These are phyloP conservation scores for Paraurostyla sp. DNA, from an alignment of 73 alveolate species.

Conservation along the genomic window DNA sequence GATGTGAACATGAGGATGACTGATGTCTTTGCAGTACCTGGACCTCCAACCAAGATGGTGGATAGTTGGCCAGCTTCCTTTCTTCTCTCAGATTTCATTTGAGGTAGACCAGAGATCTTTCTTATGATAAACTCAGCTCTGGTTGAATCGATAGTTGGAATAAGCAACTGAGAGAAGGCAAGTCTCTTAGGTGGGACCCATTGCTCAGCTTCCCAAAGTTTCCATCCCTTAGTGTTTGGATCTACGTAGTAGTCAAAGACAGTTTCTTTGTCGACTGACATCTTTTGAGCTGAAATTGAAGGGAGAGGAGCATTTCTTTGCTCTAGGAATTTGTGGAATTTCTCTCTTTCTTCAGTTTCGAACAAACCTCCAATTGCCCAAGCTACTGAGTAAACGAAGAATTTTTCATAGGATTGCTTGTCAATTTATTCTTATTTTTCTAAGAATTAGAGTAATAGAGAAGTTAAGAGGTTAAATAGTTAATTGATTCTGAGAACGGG, in stretches of 20 bases:
- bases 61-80: constrained; percentile 70
- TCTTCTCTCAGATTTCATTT: constrained; percentile 70
- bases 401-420: constrained; percentile 85
- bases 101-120: constrained; percentile 92
- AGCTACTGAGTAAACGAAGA: constrained; percentile 92
- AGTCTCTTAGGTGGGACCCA: constrained; percentile 95
- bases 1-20: constrained; percentile 97
- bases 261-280: constrained; percentile 94
- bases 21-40: constrained; percentile 99
- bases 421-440: constrained; percentile 89
- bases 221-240: constrained; percentile 87
- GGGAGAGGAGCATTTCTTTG: constrained; percentile 96
- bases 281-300: constrained; percentile 86
- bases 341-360: constrained; percentile 98
- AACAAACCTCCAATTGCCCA: constrained; percentile 99
- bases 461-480: constrained; percentile 72
- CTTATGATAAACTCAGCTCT: constrained; percentile 98
- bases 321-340: constrained; percentile 95
- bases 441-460: constrained; percentile 63
- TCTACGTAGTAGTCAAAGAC: constrained; percentile 92
- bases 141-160: constrained; percentile 99
- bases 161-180: constrained; percentile 97
- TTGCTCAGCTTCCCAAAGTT: constrained; percentile 92
- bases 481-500: constrained; percentile 68
- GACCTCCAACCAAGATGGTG: constrained; percentile 94